A percentile compares a stretch with the other conserved stretches of the same genome.
Conservation (phyloP, 2,329 filamentous ascomycete genomes). For the Alternaria atra region DNA sequence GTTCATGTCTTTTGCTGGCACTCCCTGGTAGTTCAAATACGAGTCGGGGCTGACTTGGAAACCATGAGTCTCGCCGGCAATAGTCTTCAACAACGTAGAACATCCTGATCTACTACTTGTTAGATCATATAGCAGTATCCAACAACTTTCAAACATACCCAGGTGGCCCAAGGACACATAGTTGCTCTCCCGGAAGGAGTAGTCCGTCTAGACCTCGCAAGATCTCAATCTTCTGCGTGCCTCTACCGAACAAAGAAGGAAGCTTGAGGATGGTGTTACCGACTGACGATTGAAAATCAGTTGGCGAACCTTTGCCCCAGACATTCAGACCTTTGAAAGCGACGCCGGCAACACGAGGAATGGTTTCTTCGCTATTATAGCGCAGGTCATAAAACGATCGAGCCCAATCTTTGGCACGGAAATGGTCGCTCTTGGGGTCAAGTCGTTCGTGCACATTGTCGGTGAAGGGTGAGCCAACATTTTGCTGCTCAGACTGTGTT, state of each 20-base stretch:
- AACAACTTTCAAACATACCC: conserved; percentile 31
- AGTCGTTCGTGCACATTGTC: conserved; percentile 50
- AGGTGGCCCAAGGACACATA: conserved; percentile 76
- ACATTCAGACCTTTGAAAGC: conserved; percentile 72
- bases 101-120: conserved; percentile 63
- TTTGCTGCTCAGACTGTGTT: conserved; percentile 43
- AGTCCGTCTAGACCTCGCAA: conserved; percentile 72
- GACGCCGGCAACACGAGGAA: conserved; percentile 66
- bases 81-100: conserved; percentile 82
- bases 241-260: conserved; percentile 60
- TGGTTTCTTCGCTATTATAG: conserved; percentile 57
- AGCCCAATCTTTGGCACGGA: conserved; percentile 56
- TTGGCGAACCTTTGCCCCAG: conserved; percentile 69
- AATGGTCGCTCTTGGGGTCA: conserved; percentile 54
- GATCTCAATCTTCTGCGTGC: conserved; percentile 69
- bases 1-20: conserved; percentile 76
- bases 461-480: conserved; percentile 43
- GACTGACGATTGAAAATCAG: conserved; percentile 75
- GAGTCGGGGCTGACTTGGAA: conserved; percentile 74
- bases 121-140: background rate
- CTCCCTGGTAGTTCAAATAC: conserved; percentile 82
- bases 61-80: conserved; percentile 82
- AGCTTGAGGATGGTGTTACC: conserved; percentile 67
- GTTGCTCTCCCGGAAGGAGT: conserved; percentile 73
- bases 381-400: conserved; percentile 57